Base-by-base conservation (phyloP, 2,329 filamentous ascomycete species). In the Ilyonectria destructans region DNA sequence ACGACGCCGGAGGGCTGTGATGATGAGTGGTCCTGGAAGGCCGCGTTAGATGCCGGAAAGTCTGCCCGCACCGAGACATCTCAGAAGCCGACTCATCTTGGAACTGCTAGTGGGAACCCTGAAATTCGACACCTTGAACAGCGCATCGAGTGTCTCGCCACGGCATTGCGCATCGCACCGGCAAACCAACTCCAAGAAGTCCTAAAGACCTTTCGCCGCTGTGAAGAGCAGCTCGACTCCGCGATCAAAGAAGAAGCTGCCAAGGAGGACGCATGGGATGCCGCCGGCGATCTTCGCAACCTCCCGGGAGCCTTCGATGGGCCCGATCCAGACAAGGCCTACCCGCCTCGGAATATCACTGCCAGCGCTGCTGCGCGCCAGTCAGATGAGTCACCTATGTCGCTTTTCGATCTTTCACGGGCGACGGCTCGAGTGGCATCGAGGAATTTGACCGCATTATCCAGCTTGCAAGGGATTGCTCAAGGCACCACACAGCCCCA, bases 21-120 rank as follows among this genome's bases (percentile, higher is more conserved):
- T 15, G 92, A 94, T 72, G 87, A 92, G 65, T 91, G 92, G 80
- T 92, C 92, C 1, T 96, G 93, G 93, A 90, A 89, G 67, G 93
- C 93, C 7, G 93, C 93, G 4, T 85, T 96, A 49, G 88, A 92
- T 73, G 92, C 93, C n/a, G 93, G 93, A 17, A 91, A 92, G 68
- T 93, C 95, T 79, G 86, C 89, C 37, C 87, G 88, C 19, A 89
- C 86, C 13, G 76, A 82, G 17, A 81, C 81, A 37, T 90, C 89
- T 0, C 74, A 86, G 23, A 85, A 84, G 29, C 88, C 89, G 5
- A 90, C 88, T 2, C 89, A 91, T 75, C 81, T 91, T 23, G 86
- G 90, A 51, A 90, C 89, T 35, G 84, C 87, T 17, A 89, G 84
- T 75, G 86, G 87, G 73, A 87, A 91, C 79, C 82, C 85, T 29